Percentiles rank a stretch among this genome's conserved stretches.
phyloP scores from a whole-genome alignment of 176 grass and related monocot species.

The maize (Zea mays) region DNA sequence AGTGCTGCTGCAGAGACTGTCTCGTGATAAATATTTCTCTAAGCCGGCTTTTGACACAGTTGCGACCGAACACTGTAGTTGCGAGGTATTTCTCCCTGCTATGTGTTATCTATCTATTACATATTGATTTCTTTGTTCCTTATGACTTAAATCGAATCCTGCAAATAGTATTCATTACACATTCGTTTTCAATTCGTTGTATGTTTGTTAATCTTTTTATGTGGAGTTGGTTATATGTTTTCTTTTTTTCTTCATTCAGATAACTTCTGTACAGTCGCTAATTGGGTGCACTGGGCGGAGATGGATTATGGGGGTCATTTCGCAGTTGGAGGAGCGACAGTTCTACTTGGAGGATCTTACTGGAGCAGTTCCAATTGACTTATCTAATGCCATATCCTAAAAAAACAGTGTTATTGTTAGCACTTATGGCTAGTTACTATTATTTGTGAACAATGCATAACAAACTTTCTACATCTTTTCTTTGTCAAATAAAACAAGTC shows the following conservation, averaged over 20 bases:
- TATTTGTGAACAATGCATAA: not conserved
- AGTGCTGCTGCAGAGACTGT: conserved; percentile 73
- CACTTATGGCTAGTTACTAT: not conserved
- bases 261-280: conserved; percentile 83
- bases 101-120: not conserved
- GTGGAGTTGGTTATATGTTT: conserved; percentile 7
- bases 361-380: conserved; percentile 85
- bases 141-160: not conserved
- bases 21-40: conserved; percentile 91
- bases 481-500: conserved; percentile 5
- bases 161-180: not conserved
- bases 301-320: conserved; percentile 99
- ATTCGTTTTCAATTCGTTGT: not conserved
- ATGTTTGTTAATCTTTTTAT: conserved; percentile 14
- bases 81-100: conserved; percentile 53
- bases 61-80: conserved; percentile 55
- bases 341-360: conserved; percentile 95
- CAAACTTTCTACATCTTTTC: not conserved
- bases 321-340: conserved; percentile 80
- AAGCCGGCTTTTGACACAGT: conserved; percentile 78
- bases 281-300: conserved; percentile 85
- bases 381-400: conserved; percentile 84
- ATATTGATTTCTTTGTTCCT: conserved; percentile 15
- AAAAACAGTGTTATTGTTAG: conserved; percentile 3
- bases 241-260: conserved; percentile 45